phyloP scores from a whole-genome alignment of 805 yeast species.

The Metschnikowia lunata region DNA sequence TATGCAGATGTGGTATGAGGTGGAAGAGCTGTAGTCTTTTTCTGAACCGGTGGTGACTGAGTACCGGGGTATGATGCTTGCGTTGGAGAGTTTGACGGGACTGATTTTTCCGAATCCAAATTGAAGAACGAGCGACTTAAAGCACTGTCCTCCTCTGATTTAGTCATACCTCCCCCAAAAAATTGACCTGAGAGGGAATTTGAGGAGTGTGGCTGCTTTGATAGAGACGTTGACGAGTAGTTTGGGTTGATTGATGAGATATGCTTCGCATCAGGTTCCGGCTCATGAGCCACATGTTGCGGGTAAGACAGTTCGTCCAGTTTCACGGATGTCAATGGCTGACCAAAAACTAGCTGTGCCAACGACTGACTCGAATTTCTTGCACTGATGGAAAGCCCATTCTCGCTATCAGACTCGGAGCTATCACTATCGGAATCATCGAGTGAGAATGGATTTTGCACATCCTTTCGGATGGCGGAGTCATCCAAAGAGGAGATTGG shows the following conservation, averaged over 20 bases:
- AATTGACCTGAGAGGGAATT: conserved; percentile 37
- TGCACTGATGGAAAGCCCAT: conserved; percentile 36
- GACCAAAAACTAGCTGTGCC: conserved; percentile 39
- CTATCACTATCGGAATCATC: conserved; percentile 14
- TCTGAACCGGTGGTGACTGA: conserved; percentile 22
- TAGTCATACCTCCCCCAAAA: conserved; percentile 26
- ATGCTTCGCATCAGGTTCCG: conserved; percentile 25
- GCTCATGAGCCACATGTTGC: conserved; percentile 14
- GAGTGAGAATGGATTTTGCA: conserved; percentile 11
- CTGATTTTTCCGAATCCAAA: conserved; percentile 4
- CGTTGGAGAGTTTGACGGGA: conserved; percentile 1
- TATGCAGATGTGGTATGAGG: conserved; percentile 41
- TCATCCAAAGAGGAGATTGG: conserved; percentile 20
- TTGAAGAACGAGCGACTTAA: conserved; percentile 16
- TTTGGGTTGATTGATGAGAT: conserved; percentile 30
- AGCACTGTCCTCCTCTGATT: conserved; percentile 5
- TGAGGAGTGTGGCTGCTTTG: conserved; percentile 42
- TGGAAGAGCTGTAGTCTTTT: conserved; percentile 38
- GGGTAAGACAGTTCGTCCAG: conserved; percentile 21
- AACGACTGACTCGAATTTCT: conserved; percentile 39
- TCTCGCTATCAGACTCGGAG: conserved; percentile 27
- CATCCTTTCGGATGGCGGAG: conserved; percentile 9
- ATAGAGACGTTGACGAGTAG: conserved; percentile 31
- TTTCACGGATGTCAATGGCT: conserved; percentile 16
- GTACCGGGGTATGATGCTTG: conserved; percentile 10